These are phyloP conservation scores for Ochromonas danica DNA, from an alignment of 108 stramenopile genomes.

Conservation along the genomic window DNA sequence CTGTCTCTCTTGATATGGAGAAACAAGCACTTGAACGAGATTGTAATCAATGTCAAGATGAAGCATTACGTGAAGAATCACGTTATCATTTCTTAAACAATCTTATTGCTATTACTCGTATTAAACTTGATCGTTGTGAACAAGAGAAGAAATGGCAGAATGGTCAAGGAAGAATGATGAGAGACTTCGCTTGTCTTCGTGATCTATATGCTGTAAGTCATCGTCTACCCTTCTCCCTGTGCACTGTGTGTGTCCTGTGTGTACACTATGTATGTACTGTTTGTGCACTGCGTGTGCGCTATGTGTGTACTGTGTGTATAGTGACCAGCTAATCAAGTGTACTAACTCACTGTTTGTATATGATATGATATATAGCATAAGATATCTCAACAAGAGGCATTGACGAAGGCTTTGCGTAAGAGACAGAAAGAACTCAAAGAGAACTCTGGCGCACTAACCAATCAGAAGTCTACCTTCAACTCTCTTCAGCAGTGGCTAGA, in stretches of 20 bases:
- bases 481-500: too few relatives aligned
- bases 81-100: conserved; percentile 46
- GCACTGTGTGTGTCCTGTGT: too few relatives aligned
- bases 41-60: conserved; percentile 55
- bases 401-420: conserved; percentile 56
- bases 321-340: too few relatives aligned
- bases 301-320: too few relatives aligned
- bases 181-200: conserved; percentile 51
- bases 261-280: too few relatives aligned
- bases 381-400: conserved; percentile 54
- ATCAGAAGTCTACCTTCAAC: conserved; percentile 49
- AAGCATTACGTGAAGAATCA: conserved; percentile 51
- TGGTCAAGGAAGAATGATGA: conserved; percentile 57
- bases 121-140: conserved; percentile 49
- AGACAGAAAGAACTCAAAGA: conserved; percentile 53
- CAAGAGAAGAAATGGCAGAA: conserved; percentile 56
- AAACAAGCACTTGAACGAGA: conserved; percentile 60
- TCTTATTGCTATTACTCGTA: conserved; percentile 49
- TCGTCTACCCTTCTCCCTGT: too few relatives aligned
- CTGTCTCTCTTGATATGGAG: conserved; percentile 59
- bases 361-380: conserved; percentile 43
- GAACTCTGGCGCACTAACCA: conserved; percentile 42
- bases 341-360: too few relatives aligned
- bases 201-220: conserved; percentile 49
- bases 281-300: too few relatives aligned